Evolutionary conservation across 23 red algal genomes (phyloP), one percentile per base, ranked within the genome.

Genomic region (Chondrus crispus): DNA sequence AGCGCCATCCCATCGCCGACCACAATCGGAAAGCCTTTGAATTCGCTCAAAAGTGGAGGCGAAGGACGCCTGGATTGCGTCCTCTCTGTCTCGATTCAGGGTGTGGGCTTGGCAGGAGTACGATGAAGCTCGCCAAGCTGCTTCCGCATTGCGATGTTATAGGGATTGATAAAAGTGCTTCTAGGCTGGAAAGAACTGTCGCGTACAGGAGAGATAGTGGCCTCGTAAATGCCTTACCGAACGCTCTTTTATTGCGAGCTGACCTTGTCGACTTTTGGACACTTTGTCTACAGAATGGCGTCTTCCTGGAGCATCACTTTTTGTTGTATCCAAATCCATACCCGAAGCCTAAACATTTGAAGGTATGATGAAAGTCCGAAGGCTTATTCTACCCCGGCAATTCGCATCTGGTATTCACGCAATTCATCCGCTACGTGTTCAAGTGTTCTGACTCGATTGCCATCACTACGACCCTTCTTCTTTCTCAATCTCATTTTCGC

Each of bases 121-220:
- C 71, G 6, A 26, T 77, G 8, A 11, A 9, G 8, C 16, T 77
- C 11, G 71, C 71, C 11, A 26, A 38, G 10, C 11, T 77, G 1
- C 26, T 14, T 24, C 71, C 71, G 12, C 8, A 24, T 46, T 77
- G 71, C 38, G 71, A 77, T 77, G 71, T 77, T 11, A 38, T 76
- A 7, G 71, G 71, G 32, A 38, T 77, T 24, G 71, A 77, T 77
- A 77, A 77, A 37, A 77, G 71, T 48, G 71, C 11, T n/a, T 26
- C 43, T 10, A 26, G 71, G 9, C 38, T 77, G 37, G 7, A 38
- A 14, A 26, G 71, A 11, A 77, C 37, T 47, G 71, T 26, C 9
- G 71, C 38, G 11, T 77, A 46, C 43, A 26, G 71, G 10, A 66
- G 60, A 32, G 22, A 47, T 77, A 26, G 71, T 44, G 71, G 71